Evolutionary conservation across 1,139 yeast genomes (phyloP), one percentile per base, ranked within the genome.

Genomic region (Candida buenavistaensis): DNA sequence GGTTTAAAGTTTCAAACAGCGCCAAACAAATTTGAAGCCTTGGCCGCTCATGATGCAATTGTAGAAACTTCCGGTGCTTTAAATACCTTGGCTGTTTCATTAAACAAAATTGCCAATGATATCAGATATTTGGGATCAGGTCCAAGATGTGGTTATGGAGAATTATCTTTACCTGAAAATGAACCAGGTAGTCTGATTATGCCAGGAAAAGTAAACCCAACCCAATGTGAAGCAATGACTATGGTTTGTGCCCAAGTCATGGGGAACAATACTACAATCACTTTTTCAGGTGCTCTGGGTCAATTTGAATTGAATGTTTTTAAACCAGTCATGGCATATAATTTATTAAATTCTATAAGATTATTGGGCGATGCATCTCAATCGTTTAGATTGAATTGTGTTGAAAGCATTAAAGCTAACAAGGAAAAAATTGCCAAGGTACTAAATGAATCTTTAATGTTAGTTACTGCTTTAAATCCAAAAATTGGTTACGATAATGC

Each of bases 201-300:
- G 98, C 98, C 98, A 37, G 98, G 98, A 59, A 92, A 92, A 72
- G 97, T 92, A 46, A 92, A 92, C 75, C 98, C 98, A 49, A 92
- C 98, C 40, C 98, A 92, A 73, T 89, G 90, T 65, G 98, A 92
- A 74, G 98, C 98, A 37, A 72, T 92, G 64, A 92, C 98, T 46
- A 95, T 94, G 96, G 96, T 90, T 42, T 90, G 96, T 58, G 80
- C 95, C 44, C 98, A 92, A 73, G 97, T 92, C 22, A 86, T 92
- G 62, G 98, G 98, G 62, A 92, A 94, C 80, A 84, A 94, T 66
- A 69, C 96, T 38, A 78, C 96, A 47, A 87, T 92, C 67, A 90
- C 98, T 24, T 89, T 87, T 60, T 92, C 96, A 25, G 98, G 98
- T 54, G 97, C 98, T 26, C 85, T 95, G 30, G 98, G 98, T 53